Conservation (phyloP, 441 rosid species). For the Populus tomentosa region DNA sequence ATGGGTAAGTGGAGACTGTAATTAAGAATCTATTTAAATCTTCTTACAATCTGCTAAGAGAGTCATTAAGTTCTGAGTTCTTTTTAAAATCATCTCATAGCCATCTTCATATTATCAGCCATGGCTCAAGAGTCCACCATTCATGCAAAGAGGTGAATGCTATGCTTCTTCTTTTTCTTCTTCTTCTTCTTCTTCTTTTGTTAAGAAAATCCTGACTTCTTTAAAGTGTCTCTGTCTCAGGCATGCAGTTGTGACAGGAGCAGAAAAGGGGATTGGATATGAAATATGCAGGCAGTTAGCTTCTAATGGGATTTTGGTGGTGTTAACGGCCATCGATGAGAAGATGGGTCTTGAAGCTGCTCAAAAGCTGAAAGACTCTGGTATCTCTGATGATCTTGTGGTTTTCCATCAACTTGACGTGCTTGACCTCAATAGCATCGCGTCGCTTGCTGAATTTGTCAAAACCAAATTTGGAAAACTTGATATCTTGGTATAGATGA, state of each 20-base stretch:
- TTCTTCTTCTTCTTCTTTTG: no score
- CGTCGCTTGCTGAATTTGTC: conserved; percentile 37
- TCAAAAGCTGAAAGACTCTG: conserved; percentile 27
- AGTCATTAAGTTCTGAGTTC: not conserved
- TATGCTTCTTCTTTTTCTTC: not conserved
- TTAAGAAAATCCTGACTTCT: not conserved
- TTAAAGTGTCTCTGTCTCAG: conserved; percentile 10
- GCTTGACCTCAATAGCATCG: conserved; percentile 25
- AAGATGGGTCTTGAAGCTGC: conserved; percentile 44
- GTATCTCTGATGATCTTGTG: conserved; percentile 20
- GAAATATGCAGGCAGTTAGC: conserved; percentile 42
- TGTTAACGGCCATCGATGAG: conserved; percentile 46
- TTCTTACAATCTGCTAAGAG: not conserved
- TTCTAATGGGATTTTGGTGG: conserved; percentile 35
- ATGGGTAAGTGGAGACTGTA: no score
- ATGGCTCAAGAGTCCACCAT: conserved; percentile 11
- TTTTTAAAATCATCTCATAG: not conserved
- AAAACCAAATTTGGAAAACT: conserved; percentile 35
- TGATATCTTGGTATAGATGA: conserved; percentile 38
- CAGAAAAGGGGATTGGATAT: conserved; percentile 43
- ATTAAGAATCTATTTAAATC: not conserved
- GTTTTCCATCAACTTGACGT: conserved; percentile 50
- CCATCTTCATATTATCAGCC: not conserved
- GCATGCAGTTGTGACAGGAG: conserved; percentile 43
- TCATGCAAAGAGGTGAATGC: conserved; percentile 14